Evolutionary conservation across 1,284 basidiomycete genomes (phyloP).

Genomic region (Mycena citricolor): DNA sequence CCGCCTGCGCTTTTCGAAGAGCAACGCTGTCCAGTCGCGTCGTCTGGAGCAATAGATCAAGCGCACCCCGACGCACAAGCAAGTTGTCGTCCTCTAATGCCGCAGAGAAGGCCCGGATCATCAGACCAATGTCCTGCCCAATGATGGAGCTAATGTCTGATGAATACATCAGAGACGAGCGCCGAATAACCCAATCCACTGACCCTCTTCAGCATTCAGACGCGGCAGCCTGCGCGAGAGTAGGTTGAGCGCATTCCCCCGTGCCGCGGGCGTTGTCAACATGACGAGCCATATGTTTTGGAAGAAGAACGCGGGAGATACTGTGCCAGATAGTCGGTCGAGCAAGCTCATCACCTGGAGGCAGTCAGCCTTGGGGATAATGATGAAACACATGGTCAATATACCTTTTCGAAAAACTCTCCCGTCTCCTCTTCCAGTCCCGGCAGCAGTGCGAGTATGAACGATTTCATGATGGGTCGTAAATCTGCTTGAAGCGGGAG

Average conservation of each 20-base stretch:
- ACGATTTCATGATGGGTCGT: constrained; percentile 89
- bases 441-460: constrained; percentile 90
- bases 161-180: constrained; percentile 3
- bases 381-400: constrained; percentile 19
- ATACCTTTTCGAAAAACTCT: constrained; percentile 93
- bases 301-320: constrained; percentile 87
- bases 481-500: constrained; percentile 82
- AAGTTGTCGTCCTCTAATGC: constrained; percentile 89
- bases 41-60: constrained; percentile 80
- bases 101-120: constrained; percentile 89
- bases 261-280: constrained; percentile 84
- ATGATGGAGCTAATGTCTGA: constrained; percentile 73
- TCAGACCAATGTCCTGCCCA: constrained; percentile 86
- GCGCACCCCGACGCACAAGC: constrained; percentile 77
- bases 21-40: constrained; percentile 73
- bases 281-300: constrained; percentile 95
- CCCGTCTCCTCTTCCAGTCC: constrained; percentile 95
- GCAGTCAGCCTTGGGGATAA: not conserved
- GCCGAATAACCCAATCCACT: constrained; percentile 17
- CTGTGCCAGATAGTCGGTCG: constrained; percentile 79
- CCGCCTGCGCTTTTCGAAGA: constrained; percentile 61
- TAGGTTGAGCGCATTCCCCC: constrained; percentile 88
- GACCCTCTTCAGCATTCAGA: constrained; percentile 69
- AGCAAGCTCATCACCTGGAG: constrained; percentile 78
- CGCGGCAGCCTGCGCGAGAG: constrained; percentile 78